Base-by-base conservation (phyloP, 2,329 filamentous ascomycete species). In the Ophiostoma ulmi region DNA sequence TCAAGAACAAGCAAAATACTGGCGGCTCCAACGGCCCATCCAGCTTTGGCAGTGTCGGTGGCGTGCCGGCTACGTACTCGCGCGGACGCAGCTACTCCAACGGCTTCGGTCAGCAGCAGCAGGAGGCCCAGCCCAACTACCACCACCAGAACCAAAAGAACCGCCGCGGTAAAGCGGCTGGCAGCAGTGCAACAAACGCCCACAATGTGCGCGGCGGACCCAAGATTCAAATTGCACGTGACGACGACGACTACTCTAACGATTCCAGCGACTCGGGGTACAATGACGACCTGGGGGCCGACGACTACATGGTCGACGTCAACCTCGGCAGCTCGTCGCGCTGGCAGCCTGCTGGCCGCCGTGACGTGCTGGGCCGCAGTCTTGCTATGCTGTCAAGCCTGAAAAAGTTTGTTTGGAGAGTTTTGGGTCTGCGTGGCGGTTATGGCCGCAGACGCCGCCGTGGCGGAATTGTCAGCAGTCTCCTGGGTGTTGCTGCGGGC, bases 1-100 rank as follows among this genome's bases (percentile, higher is more conserved):
- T 6, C 5, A 64, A 65, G 36, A 65, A 20, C 63, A 63, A 26
- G 31, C 13, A 35, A 20, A 31, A 31, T 2, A 22, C 13, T 5
- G 61, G 38, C 1, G 75, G 76, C 1, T 75, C 72, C 8, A 77
- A 78, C 8, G 79, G 79, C 0, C 39, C 78, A 5, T 78, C 79
- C 0, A 73, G 76, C 1, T 76, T 76, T 26, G 79, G 67, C 3
- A 36, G 71, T 2, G 69, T 68, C 79, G 11, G 77, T 78, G 0
- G 48, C 71, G 31, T 65, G 67, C 72, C 72, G 10, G 72, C 69
- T 67, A 72, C 61, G 72, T 77, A 73, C 8, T 75, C 77, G 58
- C 75, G 75, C 14, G 76, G 76, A 11, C 72, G 76, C 63, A 8
- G 39, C 44, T 55, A 69, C n/a, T 36, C 44, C 11, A 69, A 36